Conservation (phyloP, 371 early-diverging fungal genomes). For the Mortierella polycephala region DNA sequence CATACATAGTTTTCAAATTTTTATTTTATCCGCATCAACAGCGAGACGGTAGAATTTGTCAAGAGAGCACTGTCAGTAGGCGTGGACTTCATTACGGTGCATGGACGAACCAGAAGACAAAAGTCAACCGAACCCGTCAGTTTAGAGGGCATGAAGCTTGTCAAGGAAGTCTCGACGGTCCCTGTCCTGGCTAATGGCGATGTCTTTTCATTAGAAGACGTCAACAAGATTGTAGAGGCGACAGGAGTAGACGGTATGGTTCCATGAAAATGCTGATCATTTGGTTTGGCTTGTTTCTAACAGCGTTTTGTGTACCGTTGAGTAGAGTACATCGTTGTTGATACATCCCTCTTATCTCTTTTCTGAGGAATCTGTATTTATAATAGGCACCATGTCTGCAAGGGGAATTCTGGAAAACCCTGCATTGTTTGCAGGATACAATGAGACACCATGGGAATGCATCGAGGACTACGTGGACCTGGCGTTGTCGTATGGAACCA, state of each 20-base stretch:
- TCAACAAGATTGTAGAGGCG: slow-evolving; percentile 68
- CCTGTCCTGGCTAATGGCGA: slow-evolving; percentile 89
- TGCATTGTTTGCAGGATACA: slow-evolving; percentile 78
- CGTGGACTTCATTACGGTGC: slow-evolving; percentile 83
- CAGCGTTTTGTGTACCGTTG: no score
- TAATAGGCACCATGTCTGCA: slow-evolving; percentile 83
- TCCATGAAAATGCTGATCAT: background rate
- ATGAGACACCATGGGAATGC: slow-evolving; percentile 79
- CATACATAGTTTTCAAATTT: background rate
- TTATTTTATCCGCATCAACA: slow-evolving; percentile 17
- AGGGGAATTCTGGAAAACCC: slow-evolving; percentile 93
- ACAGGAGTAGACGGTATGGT: slow-evolving; percentile 79
- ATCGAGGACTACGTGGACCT: slow-evolving; percentile 80
- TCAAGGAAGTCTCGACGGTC: slow-evolving; percentile 75
- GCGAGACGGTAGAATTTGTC: slow-evolving; percentile 82
- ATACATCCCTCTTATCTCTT: background rate
- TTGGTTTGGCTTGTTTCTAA: no score
- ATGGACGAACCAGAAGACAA: slow-evolving; percentile 83
- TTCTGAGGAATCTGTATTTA: background rate
- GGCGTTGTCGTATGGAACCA: slow-evolving; percentile 86
- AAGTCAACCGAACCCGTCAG: slow-evolving; percentile 81
- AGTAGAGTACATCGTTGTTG: no score
- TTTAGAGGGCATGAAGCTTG: slow-evolving; percentile 75
- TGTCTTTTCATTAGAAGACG: slow-evolving; percentile 76
- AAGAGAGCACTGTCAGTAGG: slow-evolving; percentile 81